phyloP scores from a whole-genome alignment of 306 rosid species.

The Carpinus fangiana region DNA sequence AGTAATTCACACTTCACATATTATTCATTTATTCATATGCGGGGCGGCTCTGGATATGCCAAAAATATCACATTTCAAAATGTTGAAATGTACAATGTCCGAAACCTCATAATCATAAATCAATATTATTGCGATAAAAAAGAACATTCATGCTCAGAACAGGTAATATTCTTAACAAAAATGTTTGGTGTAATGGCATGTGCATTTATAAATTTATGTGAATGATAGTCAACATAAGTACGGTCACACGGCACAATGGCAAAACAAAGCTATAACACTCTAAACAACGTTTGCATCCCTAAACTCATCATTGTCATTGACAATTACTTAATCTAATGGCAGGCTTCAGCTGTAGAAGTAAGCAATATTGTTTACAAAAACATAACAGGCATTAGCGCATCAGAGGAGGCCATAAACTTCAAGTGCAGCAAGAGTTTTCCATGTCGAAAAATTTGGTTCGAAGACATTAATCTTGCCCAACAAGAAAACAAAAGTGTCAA shows the following conservation, averaged over 20 bases:
- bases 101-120: conserved; percentile 77
- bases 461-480: conserved; percentile 42
- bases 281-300: background rate
- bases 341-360: conserved; percentile 61
- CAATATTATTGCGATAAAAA: conserved; percentile 44
- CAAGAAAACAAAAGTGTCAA: background rate
- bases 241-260: too few species aligned
- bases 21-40: background rate
- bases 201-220: too few species aligned
- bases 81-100: conserved; percentile 62
- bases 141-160: conserved; percentile 41
- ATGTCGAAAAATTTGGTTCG: conserved; percentile 43
- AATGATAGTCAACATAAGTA: too few species aligned
- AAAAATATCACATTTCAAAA: conserved; percentile 52
- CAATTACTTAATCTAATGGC: conserved; percentile 7
- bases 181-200: too few species aligned
- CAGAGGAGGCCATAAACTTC: conserved; percentile 59
- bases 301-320: background rate
- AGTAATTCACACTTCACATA: too few species aligned
- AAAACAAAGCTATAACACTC: too few species aligned
- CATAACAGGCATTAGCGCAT: conserved; percentile 72
- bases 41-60: conserved; percentile 86
- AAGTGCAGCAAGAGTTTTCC: conserved; percentile 55
- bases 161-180: conserved; percentile 34
- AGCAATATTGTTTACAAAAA: conserved; percentile 56